Conservation (phyloP, 73 alveolate genomes). For the Uronychia setigera region DNA sequence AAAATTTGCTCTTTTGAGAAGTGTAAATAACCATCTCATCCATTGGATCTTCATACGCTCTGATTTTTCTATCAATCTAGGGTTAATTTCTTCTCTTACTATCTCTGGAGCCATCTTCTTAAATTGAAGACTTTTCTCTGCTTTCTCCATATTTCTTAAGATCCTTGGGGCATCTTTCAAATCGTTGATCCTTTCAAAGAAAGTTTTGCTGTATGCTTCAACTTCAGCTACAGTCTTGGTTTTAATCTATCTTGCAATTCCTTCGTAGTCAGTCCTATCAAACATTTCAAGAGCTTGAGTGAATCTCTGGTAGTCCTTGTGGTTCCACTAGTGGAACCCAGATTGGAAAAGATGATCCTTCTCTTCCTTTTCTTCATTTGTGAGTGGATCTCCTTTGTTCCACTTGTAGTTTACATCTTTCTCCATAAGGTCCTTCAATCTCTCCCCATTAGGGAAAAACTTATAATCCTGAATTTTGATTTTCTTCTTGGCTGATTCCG, state of each 20-base stretch:
- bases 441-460: constrained; percentile 74
- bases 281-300: constrained; percentile 74
- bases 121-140: constrained; percentile 74
- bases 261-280: constrained; percentile 72
- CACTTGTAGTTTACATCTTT: constrained; percentile 69
- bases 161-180: constrained; percentile 93
- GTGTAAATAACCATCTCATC: constrained; percentile 74
- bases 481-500: constrained; percentile 70
- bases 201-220: constrained; percentile 81
- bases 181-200: constrained; percentile 92
- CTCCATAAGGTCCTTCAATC: constrained; percentile 70
- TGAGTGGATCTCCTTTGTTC: constrained; percentile 53
- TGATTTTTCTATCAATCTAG: neutral
- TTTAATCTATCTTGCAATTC: constrained; percentile 65
- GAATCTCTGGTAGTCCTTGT: constrained; percentile 79
- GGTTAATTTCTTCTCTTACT: constrained; percentile 35
- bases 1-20: constrained; percentile 77
- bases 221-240: constrained; percentile 91
- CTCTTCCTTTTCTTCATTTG: constrained; percentile 83
- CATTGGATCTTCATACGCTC: constrained; percentile 61
- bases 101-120: constrained; percentile 58
- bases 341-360: constrained; percentile 57
- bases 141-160: constrained; percentile 89
- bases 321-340: constrained; percentile 86
- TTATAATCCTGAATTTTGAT: constrained; percentile 73